Base-by-base conservation (phyloP, 768 basidiomycete species). In the Calocera cornea region DNA sequence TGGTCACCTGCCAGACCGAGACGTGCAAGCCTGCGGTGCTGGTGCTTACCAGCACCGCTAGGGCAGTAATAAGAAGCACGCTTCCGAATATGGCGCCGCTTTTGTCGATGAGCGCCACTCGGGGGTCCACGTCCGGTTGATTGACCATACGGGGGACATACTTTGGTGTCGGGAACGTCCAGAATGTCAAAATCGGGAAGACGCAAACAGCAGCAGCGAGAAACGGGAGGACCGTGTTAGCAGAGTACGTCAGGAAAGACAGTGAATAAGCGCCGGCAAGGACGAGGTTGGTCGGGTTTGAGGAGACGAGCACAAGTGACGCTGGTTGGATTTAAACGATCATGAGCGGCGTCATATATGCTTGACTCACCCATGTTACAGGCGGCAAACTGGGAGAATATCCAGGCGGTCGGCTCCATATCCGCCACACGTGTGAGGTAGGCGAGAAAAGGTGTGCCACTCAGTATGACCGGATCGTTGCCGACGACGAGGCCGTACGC, bases 251-350 rank as follows among this genome's bases (percentile, higher is more conserved):
- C 10, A 77, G 83, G 70, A 90, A 90, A 64, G 88, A 87, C 54
- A 95, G 81, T 2, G 79, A 74, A 74, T 97, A 93, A 0, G 92
- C 91, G 65, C 91, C 92, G 64, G 91, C 89, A 27, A 97, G 85
- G 60, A 98, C 89, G 24, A 97, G 87, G 72, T 97, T 98, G 0
- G 95, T 98, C 1, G 91, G 92, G 73, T 97, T 98, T 0, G 89
- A 89, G 1, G 92, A 87, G 64, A 97, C 91, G 7, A 85, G 78
- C 0, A 84, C 78, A 19, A 80, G 81, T 19, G 80, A 82, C 7
- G 82, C 83, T 85, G 70, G 83, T 10, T 89, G 12, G 87, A 81
- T 68, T 88, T 87, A 47, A 90, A 78, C 88, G 88, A 89, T 1
- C 88, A 79, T 1, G 79, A 75, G 44, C 0, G 33, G 27, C 60